Evolutionary conservation across 116 monocot species (phyloP), one percentile per base, ranked within the genome.

Genomic region (Papilionanthe hybrid): DNA sequence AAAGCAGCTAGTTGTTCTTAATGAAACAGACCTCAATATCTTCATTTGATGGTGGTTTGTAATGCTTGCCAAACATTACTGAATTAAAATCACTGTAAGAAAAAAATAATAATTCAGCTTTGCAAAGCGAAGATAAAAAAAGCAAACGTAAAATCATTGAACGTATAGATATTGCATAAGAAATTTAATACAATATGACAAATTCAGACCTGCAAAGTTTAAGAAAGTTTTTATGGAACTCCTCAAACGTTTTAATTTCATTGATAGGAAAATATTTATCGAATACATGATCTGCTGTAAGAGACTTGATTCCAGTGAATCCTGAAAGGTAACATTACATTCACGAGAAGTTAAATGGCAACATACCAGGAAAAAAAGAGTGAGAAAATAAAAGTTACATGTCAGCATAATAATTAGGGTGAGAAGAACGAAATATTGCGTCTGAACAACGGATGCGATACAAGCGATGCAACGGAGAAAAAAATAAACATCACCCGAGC

Each of bases 21-120:
- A 32, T 55, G 1, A 6, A 77, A 55, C 72, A 27, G 8, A 83
- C 83, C 83, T 79, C 27, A 29, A 83, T 79, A 29, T 78, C 74
- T 22, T 74, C 15, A 18, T 44, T 11, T 25, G 83, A 48, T 0
- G 83, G 83, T 60, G 83, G 78, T 18, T 58, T 57, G 53, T 78
- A 55, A 65, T 68, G 83, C 76, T 72, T 83, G 5, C 83, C 83
- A 44, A 78, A 78, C 83, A 83, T 72, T 18, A 78, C 43, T 42
- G 78, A 55, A 55, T 83, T 83, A 29, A 83, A 78, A 78, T 78
- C 83, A 78, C 83, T 83, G 78, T 50, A 72, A 42, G 1, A 53
- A 30, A 29, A 29, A 28, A 68, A 79, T n/a, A 71, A 13, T 32
- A 32, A 71, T 71, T 41, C 71, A 71, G 53, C 53, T 53, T 53